These are phyloP conservation scores for Starmerella geochares DNA, from an alignment of 805 yeast genomes.

Conservation along the genomic window DNA sequence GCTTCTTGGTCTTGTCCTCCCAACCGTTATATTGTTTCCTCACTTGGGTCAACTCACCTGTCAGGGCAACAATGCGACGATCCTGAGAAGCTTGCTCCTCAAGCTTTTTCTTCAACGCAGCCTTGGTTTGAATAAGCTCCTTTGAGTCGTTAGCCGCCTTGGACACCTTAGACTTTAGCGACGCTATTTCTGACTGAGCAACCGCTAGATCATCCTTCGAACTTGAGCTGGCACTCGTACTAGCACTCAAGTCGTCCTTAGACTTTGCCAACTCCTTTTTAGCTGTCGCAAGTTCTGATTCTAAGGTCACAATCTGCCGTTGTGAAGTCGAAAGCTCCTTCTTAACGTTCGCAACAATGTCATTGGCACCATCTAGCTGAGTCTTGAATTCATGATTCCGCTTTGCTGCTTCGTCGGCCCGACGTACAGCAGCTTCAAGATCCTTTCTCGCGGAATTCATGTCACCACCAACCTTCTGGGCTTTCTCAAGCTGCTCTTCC, in stretches of 20 bases:
- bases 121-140: constrained; percentile 21
- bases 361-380: not conserved
- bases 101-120: constrained; percentile 3
- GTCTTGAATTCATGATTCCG: not conserved
- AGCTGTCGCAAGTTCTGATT: not conserved
- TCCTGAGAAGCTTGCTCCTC: constrained; percentile 9
- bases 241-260: not conserved
- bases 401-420: not conserved
- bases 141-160: constrained; percentile 20
- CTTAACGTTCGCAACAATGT: not conserved
- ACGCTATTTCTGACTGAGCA: constrained; percentile 29
- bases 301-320: not conserved
- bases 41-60: constrained; percentile 5
- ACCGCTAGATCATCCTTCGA: constrained; percentile 12
- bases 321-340: not conserved
- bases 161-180: constrained; percentile 36
- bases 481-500: constrained; percentile 19
- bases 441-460: not conserved
- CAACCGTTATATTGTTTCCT: constrained; percentile 7
- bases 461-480: constrained; percentile 6
- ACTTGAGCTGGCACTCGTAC: constrained; percentile 19
- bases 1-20: not conserved
- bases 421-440: not conserved
- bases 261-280: not conserved
- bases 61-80: not conserved